These are phyloP conservation scores for Aspergillus mulundensis DNA, from an alignment of 495 filamentous ascomycete species.

Conservation along the genomic window DNA sequence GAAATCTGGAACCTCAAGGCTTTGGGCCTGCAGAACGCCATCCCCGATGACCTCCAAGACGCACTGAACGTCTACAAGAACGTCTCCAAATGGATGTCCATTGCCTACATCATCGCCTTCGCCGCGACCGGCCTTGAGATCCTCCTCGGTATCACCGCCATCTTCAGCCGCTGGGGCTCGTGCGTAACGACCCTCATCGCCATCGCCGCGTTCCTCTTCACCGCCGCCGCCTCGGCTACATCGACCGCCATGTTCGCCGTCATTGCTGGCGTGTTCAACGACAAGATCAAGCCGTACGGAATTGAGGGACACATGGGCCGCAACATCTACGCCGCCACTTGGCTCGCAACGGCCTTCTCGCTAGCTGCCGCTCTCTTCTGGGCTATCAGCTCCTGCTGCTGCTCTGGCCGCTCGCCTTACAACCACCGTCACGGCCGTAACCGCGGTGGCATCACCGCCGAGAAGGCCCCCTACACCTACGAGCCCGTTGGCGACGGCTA, in stretches of 20 bases:
- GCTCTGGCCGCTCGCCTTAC: constrained; percentile 56
- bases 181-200: constrained; percentile 64
- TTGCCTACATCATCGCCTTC: constrained; percentile 66
- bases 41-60: constrained; percentile 61
- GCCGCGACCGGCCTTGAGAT: constrained; percentile 66
- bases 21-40: constrained; percentile 47
- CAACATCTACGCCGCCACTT: constrained; percentile 64
- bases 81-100: constrained; percentile 77
- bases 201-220: constrained; percentile 50
- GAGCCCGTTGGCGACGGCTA: constrained; percentile 36
- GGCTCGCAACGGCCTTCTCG: constrained; percentile 77
- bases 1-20: constrained; percentile 58
- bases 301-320: constrained; percentile 60
- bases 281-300: constrained; percentile 59
- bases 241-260: constrained; percentile 59
- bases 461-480: constrained; percentile 51
- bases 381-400: constrained; percentile 89
- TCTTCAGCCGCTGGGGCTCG: constrained; percentile 65
- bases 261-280: constrained; percentile 56
- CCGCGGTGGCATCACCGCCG: constrained; percentile 32
- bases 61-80: constrained; percentile 65
- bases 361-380: constrained; percentile 76
- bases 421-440: constrained; percentile 30
- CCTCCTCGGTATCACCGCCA: constrained; percentile 63
- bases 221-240: constrained; percentile 53